Evolutionary conservation across 2,329 filamentous ascomycete species (phyloP).

Genomic region (Penicillium sp.): DNA sequence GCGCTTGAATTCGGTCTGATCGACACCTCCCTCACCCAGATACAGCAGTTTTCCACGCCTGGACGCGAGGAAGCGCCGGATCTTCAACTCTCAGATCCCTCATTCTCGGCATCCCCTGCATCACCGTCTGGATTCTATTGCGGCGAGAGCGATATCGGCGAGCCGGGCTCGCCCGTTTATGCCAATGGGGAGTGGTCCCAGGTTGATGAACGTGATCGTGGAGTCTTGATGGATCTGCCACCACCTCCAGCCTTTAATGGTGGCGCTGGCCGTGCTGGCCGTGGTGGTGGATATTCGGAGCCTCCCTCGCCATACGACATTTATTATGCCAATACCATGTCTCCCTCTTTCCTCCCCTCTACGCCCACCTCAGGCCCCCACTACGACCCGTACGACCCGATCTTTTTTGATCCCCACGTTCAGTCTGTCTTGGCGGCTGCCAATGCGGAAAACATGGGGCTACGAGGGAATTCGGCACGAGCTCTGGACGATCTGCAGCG

Average conservation of each 20-base stretch:
- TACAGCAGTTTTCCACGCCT: constrained; percentile 22
- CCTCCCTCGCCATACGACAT: constrained; percentile 9
- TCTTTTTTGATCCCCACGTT: constrained; percentile 20
- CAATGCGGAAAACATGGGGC: constrained; percentile 21
- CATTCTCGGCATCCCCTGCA: constrained; percentile 4
- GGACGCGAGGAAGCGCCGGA: constrained; percentile 8
- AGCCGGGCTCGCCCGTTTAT: constrained; percentile 26
- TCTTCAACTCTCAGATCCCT: not conserved
- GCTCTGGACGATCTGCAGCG: constrained; percentile 21
- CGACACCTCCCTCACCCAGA: constrained; percentile 15
- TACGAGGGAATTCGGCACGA: constrained; percentile 14
- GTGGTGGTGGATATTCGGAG: not conserved
- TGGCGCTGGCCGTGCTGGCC: no score
- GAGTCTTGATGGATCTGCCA: constrained; percentile 13
- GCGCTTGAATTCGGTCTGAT: constrained; percentile 18
- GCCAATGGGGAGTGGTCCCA: constrained; percentile 22
- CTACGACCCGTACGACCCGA: constrained; percentile 16
- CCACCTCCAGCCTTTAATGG: not conserved
- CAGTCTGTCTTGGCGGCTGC: constrained; percentile 22
- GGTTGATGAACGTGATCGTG: constrained; percentile 22
- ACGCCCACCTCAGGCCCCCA: constrained; percentile 3
- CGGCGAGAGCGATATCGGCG: constrained; percentile 26
- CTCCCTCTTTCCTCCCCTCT: not conserved
- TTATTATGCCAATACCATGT: constrained; percentile 15
- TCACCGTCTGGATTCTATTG: constrained; percentile 18